Evolutionary conservation across 352 stramenopile species (phyloP).

Genomic region (Phytophthora citricola): DNA sequence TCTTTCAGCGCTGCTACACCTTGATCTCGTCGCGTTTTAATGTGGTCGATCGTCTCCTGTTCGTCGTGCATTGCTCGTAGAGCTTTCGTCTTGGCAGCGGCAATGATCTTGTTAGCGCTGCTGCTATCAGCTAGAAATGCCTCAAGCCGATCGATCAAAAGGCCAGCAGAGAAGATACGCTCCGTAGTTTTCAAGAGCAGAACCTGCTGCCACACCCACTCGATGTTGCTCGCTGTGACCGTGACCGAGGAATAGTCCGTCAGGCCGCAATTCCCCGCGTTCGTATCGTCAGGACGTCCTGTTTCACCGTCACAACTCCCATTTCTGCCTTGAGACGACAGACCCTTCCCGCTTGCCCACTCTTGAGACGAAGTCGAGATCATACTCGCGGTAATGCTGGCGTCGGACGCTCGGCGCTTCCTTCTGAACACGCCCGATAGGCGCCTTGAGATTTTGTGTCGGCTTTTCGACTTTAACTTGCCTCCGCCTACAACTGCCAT

Average conservation of each 20-base stretch:
- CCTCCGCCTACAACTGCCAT: constrained; percentile 45
- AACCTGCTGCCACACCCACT: constrained; percentile 80
- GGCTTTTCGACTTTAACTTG: constrained; percentile 20
- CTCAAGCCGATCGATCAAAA: constrained; percentile 77
- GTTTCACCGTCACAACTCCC: constrained; percentile 12
- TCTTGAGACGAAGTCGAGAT: constrained; percentile 30
- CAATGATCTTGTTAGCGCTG: constrained; percentile 30
- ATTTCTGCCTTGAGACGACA: constrained; percentile 17
- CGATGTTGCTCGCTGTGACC: constrained; percentile 57
- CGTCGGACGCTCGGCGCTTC: constrained; percentile 28
- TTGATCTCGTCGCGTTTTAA: constrained; percentile 60
- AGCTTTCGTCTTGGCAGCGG: constrained; percentile 31
- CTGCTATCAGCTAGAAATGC: constrained; percentile 45
- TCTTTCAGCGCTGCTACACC: constrained; percentile 67
- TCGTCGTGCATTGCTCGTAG: constrained; percentile 65
- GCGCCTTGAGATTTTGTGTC: constrained; percentile 47
- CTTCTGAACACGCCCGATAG: constrained; percentile 59
- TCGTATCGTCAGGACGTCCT: background rate
- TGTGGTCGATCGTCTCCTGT: constrained; percentile 50
- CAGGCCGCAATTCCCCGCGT: constrained; percentile 30
- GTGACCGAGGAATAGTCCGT: constrained; percentile 62
- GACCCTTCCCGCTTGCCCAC: constrained; percentile 16
- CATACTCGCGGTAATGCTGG: constrained; percentile 30
- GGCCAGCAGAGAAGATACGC: constrained; percentile 72
- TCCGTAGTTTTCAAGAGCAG: constrained; percentile 71